Evolutionary conservation across 768 basidiomycete species (phyloP), one percentile per base, ranked within the genome.

Genomic region (Dacryopinax primogenitus): DNA sequence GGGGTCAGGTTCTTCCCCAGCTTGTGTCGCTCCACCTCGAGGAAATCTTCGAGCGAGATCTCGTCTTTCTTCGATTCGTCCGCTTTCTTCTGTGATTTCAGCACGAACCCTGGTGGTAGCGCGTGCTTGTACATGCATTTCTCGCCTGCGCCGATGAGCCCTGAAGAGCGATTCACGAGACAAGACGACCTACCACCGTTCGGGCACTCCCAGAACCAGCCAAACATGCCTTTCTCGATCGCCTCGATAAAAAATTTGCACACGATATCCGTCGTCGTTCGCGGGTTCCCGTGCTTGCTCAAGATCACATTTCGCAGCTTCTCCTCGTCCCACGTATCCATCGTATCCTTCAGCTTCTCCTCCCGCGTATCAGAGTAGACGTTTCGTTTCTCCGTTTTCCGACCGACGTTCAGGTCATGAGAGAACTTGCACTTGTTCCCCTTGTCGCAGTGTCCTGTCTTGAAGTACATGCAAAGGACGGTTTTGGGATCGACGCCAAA

Each of bases 21-120:
- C 81, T 96, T 98, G 77, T 98, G 95, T 64, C 96, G 86, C 92
- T 98, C 95, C 62, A 92, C 91, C 77, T 99, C 96, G 65, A 99
- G 74, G 79, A 99, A 99, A 69, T 98, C 96, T 73, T 98, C 96
- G 37, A 99, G 70, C 69, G 90, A 92, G 73, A 99, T 98, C 62
- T 80, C 78, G 66, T 89, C 87, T 3, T 88, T 86, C 76, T 92
- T 94, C 28, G 88, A 91, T 1, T 90, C 92, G 15, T 94, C 94
- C 63, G 92, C 93, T 37, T 84, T 78, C 2, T 91, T 91, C 76
- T 98, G 92, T 1, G 91, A 90, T 75, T 89, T 96, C 70, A 98
- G 84, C 26, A 96, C 87, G 75, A 96, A 98, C 2, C 95, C 95
- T 34, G 95, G 91, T 9, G 95, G 95, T 13, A 98, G 80, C 0